Base-by-base conservation (phyloP, 345 rosid genomes). In the Lepidium africanum region DNA sequence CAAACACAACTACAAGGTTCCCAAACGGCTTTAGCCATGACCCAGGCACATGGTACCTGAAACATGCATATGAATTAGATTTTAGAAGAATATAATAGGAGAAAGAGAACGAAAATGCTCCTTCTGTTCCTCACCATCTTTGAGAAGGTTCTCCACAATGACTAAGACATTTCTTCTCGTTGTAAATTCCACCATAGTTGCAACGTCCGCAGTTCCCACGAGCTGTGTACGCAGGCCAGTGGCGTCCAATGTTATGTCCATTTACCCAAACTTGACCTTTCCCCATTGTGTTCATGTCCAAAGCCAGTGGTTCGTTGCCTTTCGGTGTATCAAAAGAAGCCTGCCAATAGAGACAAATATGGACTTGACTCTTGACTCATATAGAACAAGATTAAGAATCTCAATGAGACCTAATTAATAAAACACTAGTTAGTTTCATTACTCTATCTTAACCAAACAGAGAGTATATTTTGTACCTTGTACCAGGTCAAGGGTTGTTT, bases 101-200 rank as follows among this genome's bases (percentile, higher is more conserved):
- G 23, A 32, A 25, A 35, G 43, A 36, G 27, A 15, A 15, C 5
- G 13, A 14, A 12, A 63, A 0, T 13, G 6, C 17, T 56, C 17
- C 5, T 46, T 33, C 25, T 42, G 23, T 48, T 65, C 40, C 75
- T 77, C 76, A 93, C 97, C 96, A 89, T 94, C 87, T 82, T 73
- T 94, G 99, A 53, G 99, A 89, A 74, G 97, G 79, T 75, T 86
- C 87, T 53, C 97, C 99, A 47, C 97, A 94, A 39, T 87, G 81
- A 30, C 81, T 80, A 21, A 64, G 37, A 67, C 80, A 76, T 51
- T 65, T 71, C 50, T 53, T 71, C 63, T 71, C 69, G n/a, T 48
- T 51, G 73, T 65, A 71, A 43, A 48, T 64, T 38, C 73, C 75
- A 16, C 65, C 37, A 65, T 76, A 71, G 58, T 33, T 67, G 65